Conservation (phyloP, 2,329 filamentous ascomycete genomes). For the Fusarium stilboides region DNA sequence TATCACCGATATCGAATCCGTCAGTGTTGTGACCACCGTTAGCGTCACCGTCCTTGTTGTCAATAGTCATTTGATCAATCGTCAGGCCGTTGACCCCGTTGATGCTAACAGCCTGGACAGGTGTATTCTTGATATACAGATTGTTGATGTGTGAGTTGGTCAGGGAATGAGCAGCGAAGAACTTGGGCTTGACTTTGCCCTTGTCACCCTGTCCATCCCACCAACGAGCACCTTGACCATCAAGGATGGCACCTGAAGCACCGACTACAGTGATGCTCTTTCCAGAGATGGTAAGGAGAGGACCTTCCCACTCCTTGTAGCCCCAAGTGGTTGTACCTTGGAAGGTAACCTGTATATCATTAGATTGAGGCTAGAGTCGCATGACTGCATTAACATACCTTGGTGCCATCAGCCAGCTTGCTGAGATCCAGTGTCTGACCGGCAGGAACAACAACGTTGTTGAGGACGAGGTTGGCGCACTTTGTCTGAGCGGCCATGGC, state of each 20-base stretch:
- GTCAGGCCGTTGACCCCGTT: conserved; percentile 53
- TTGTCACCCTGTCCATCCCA: conserved; percentile 31
- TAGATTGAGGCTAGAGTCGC: background rate
- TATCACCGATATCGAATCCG: conserved; percentile 70
- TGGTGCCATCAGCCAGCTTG: conserved; percentile 11
- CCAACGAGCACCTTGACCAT: conserved; percentile 20
- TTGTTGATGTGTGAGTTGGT: conserved; percentile 52
- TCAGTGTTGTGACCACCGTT: conserved; percentile 67
- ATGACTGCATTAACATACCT: background rate
- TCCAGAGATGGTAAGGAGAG: conserved; percentile 24
- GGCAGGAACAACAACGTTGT: conserved; percentile 24
- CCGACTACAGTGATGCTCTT: conserved; percentile 26
- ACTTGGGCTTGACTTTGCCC: conserved; percentile 30
- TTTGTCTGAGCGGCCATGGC: conserved; percentile 15
- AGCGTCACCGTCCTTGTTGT: conserved; percentile 56
- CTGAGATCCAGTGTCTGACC: conserved; percentile 20
- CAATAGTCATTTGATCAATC: conserved; percentile 56
- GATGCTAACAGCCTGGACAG: conserved; percentile 59
- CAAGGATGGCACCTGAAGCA: conserved; percentile 23
- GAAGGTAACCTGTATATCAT: conserved; percentile 20
- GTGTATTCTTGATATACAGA: conserved; percentile 59
- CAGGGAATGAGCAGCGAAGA: conserved; percentile 22
- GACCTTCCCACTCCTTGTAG: conserved; percentile 27
- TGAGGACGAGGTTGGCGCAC: conserved; percentile 29
- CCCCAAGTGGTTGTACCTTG: conserved; percentile 31